phyloP scores from a whole-genome alignment of 73 alveolate species.

The Stentor roeselii region DNA sequence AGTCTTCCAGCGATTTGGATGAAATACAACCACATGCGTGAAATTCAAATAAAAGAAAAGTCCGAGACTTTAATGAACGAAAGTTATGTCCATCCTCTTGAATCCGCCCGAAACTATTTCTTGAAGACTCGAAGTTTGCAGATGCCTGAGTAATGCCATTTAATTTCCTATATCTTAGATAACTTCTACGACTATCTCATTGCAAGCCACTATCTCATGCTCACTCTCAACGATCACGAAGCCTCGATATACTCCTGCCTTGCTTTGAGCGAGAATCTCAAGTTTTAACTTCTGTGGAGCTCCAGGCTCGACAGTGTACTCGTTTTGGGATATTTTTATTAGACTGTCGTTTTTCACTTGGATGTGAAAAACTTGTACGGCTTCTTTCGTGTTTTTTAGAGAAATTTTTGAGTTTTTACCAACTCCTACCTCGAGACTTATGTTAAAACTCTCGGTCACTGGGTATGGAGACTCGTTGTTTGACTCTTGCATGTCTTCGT shows the following conservation, averaged over 20 bases:
- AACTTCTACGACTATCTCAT: background rate
- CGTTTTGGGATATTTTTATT: background rate
- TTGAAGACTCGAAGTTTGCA: too few species aligned
- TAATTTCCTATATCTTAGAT: too few species aligned
- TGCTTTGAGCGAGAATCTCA: background rate
- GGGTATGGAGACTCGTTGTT: background rate
- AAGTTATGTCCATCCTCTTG: too few species aligned
- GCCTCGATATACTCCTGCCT: background rate
- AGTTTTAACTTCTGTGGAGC: background rate
- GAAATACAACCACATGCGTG: too few species aligned
- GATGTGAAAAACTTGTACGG: background rate
- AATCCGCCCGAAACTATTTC: too few species aligned
- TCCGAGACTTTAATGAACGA: too few species aligned
- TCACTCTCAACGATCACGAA: background rate
- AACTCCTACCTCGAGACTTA: background rate
- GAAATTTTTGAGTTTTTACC: background rate
- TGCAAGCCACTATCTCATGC: background rate
- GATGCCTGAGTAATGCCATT: too few species aligned
- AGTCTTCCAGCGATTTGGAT: too few species aligned
- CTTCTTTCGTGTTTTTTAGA: background rate
- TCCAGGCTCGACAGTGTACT: background rate
- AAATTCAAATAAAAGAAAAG: too few species aligned
- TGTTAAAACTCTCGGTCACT: background rate
- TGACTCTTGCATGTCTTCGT: background rate
- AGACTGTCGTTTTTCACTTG: background rate